A percentile compares a stretch with the other conserved stretches of the same genome.
These are phyloP conservation scores for Termitomyces sp. DNA, from an alignment of 768 basidiomycete species.

Conservation along the genomic window DNA sequence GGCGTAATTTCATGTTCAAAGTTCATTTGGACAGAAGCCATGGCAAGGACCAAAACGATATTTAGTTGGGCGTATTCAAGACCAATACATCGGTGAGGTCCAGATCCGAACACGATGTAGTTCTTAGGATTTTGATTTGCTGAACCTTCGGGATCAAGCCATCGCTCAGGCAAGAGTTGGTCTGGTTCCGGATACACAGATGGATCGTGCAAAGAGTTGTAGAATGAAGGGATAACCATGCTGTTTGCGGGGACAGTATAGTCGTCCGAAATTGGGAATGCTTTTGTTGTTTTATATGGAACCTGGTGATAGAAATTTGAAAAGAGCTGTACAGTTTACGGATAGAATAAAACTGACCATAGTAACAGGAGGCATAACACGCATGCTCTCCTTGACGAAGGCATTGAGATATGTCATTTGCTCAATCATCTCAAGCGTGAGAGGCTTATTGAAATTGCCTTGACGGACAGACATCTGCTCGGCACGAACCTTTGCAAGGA, in stretches of 20 bases:
- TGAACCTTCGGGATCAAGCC: slow-evolving; percentile 75
- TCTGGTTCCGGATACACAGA: slow-evolving; percentile 86
- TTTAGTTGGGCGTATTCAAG: slow-evolving; percentile 91
- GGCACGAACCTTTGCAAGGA: slow-evolving; percentile 82
- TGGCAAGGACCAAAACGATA: slow-evolving; percentile 79
- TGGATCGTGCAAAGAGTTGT: slow-evolving; percentile 88
- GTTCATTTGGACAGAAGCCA: slow-evolving; percentile 73
- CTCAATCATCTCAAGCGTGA: slow-evolving; percentile 87
- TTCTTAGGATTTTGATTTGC: slow-evolving; percentile 89
- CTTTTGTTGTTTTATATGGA: slow-evolving; percentile 84
- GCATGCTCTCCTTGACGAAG: slow-evolving; percentile 89
- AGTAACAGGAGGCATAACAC: slow-evolving; percentile 89
- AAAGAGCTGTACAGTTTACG: background rate
- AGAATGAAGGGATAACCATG: slow-evolving; percentile 95
- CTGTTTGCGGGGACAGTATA: slow-evolving; percentile 89
- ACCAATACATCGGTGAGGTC: slow-evolving; percentile 91
- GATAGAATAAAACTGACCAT: slow-evolving; percentile 57
- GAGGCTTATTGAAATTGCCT: slow-evolving; percentile 66
- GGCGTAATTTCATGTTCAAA: slow-evolving; percentile 87
- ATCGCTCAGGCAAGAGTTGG: slow-evolving; percentile 80
- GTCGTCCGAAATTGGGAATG: slow-evolving; percentile 88
- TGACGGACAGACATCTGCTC: slow-evolving; percentile 85
- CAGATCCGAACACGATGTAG: slow-evolving; percentile 92
- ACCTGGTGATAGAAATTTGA: slow-evolving; percentile 46
- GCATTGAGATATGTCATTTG: slow-evolving; percentile 91